Conservation (phyloP, 805 yeast species). For the Suhomyces xylopsoci region DNA sequence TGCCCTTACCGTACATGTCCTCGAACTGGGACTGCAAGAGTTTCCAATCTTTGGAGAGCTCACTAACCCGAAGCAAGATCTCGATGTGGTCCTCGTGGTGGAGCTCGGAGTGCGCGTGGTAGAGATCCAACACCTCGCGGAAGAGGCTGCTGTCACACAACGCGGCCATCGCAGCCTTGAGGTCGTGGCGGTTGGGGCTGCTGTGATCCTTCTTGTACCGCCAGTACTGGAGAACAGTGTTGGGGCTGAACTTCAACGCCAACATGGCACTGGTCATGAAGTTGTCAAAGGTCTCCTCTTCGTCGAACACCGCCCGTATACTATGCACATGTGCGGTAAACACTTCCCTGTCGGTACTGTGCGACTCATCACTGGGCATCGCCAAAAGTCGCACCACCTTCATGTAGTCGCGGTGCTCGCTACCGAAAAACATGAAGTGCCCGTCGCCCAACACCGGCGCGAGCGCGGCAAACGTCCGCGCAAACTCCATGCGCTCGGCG, state of each 20-base stretch:
- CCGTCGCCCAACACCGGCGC: constrained; percentile 16
- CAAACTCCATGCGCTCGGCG: constrained; percentile 12
- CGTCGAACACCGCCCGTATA: background rate
- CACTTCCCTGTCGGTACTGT: background rate
- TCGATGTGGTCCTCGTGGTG: constrained; percentile 50
- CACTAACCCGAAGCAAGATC: constrained; percentile 45
- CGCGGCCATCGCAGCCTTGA: constrained; percentile 32
- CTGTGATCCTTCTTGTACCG: constrained; percentile 13
- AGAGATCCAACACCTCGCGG: constrained; percentile 24
- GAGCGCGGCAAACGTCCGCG: constrained; percentile 16
- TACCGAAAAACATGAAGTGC: constrained; percentile 15
- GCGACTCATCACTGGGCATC: constrained; percentile 1
- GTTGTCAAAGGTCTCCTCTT: constrained; percentile 8
- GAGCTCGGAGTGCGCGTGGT: constrained; percentile 35
- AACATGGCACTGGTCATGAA: constrained; percentile 18
- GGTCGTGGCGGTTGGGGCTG: constrained; percentile 18
- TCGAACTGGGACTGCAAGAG: constrained; percentile 56
- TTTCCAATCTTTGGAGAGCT: constrained; percentile 49
- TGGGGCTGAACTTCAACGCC: constrained; percentile 13
- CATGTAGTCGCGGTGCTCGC: constrained; percentile 17
- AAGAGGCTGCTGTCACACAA: constrained; percentile 17
- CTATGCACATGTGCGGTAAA: background rate
- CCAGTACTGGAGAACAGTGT: constrained; percentile 19
- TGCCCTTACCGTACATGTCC: constrained; percentile 50
- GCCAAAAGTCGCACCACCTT: constrained; percentile 19